A percentile compares a stretch with the other conserved stretches of the same genome.
These are phyloP conservation scores for Penicillium occitanis DNA, from an alignment of 2,329 filamentous ascomycete genomes.

Conservation along the genomic window DNA sequence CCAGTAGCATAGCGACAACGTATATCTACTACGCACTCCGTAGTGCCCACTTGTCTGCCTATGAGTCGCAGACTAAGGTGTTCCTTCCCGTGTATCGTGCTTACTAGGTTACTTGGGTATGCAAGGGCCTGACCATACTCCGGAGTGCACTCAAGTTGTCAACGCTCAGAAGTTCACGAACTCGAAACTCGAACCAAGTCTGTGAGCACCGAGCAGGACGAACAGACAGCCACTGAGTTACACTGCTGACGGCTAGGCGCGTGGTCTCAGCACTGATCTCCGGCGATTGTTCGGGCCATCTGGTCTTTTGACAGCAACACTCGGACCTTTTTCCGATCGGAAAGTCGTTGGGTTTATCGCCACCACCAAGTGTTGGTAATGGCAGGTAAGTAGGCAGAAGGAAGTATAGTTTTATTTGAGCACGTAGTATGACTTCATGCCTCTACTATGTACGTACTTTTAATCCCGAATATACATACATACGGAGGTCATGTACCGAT, in stretches of 20 bases:
- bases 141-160: not conserved
- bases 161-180: not conserved
- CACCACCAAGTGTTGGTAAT: not conserved
- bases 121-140: constrained; percentile 8
- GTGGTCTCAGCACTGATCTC: not conserved
- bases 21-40: not conserved
- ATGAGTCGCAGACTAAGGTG: not conserved
- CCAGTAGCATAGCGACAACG: constrained; percentile 11
- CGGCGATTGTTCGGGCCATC: not conserved
- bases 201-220: not conserved
- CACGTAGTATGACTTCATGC: not conserved
- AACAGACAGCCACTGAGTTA: not conserved
- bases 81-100: constrained; percentile 7
- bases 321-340: not conserved
- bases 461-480: not conserved
- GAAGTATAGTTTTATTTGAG: not conserved
- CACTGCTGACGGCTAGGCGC: not conserved
- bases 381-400: not conserved
- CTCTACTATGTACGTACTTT: not conserved
- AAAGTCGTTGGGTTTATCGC: not conserved
- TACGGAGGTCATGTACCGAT: not conserved
- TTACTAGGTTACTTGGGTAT: not conserved
- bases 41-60: not conserved
- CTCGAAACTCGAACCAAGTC: not conserved
- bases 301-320: not conserved